phyloP scores from a whole-genome alignment of 805 yeast species.

The Metschnikowia proteae region DNA sequence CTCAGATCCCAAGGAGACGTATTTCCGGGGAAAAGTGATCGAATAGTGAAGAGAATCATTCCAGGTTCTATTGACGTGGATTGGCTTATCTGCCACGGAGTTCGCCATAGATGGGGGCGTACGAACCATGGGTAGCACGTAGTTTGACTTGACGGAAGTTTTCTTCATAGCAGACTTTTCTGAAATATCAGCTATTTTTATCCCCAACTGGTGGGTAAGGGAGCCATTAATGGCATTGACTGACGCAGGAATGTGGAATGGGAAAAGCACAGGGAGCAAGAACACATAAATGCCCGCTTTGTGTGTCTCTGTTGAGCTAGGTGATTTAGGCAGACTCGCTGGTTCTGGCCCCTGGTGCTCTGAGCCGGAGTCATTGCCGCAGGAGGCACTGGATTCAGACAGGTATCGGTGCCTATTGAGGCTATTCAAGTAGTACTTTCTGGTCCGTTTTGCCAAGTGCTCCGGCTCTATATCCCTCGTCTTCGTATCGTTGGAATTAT shows the following conservation, averaged over 20 bases:
- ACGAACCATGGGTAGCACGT: slow-evolving; percentile 46
- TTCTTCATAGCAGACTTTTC: slow-evolving; percentile 32
- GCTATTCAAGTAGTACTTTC: slow-evolving; percentile 23
- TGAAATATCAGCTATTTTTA: slow-evolving; percentile 38
- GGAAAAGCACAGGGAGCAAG: slow-evolving; percentile 58
- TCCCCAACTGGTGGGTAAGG: slow-evolving; percentile 39
- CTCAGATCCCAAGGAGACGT: slow-evolving; percentile 58
- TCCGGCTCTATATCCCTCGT: slow-evolving; percentile 40
- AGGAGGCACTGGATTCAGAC: slow-evolving; percentile 6
- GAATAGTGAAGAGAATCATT: slow-evolving; percentile 67
- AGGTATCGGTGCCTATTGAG: slow-evolving; percentile 7
- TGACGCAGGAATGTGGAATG: slow-evolving; percentile 61
- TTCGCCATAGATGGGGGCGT: slow-evolving; percentile 57
- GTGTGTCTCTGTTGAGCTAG: slow-evolving; percentile 13
- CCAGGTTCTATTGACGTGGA: slow-evolving; percentile 75
- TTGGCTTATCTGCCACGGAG: slow-evolving; percentile 63
- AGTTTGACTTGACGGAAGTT: slow-evolving; percentile 28
- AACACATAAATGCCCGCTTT: slow-evolving; percentile 72
- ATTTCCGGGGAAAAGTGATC: slow-evolving; percentile 67
- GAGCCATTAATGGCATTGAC: slow-evolving; percentile 49
- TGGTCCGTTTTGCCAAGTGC: slow-evolving; percentile 40
- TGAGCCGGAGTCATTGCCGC: slow-evolving; percentile 1
- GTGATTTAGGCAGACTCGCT: background rate
- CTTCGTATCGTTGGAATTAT: slow-evolving; percentile 43
- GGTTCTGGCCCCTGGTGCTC: slow-evolving; percentile 3